Conservation (phyloP, 2,329 filamentous ascomycete genomes). For the Tolypocladium ovalisporum region DNA sequence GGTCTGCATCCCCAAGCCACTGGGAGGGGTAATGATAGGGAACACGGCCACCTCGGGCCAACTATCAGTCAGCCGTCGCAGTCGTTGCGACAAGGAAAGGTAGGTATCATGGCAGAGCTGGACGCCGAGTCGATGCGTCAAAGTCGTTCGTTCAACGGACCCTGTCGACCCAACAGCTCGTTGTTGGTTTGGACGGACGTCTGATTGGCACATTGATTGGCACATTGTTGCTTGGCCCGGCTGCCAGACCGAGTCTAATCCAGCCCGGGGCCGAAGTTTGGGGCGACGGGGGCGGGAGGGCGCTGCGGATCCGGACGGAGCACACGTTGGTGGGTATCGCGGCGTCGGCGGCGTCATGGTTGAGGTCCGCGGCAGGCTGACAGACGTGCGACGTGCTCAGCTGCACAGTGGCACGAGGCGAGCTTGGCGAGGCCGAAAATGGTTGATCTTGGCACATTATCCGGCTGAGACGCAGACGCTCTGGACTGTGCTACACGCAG, state of each 20-base stretch:
- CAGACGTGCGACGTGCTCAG: no score
- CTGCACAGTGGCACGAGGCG: background rate
- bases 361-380: background rate
- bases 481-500: background rate
- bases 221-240: background rate
- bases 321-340: background rate
- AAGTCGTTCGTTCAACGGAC: no score
- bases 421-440: background rate
- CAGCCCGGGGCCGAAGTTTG: background rate
- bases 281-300: background rate
- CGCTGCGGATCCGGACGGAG: background rate
- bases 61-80: background rate
- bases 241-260: background rate
- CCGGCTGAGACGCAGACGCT: background rate
- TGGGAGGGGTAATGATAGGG: background rate
- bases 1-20: background rate
- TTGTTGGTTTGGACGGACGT: background rate
- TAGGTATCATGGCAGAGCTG: no score
- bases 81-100: background rate
- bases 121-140: background rate
- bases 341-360: background rate
- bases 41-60: background rate
- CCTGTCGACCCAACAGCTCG: background rate
- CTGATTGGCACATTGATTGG: background rate
- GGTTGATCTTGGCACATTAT: no score